A percentile compares a stretch with the other conserved stretches of the same genome.
Conservation (phyloP, 257 asterid species). For the Solanum okadae region DNA sequence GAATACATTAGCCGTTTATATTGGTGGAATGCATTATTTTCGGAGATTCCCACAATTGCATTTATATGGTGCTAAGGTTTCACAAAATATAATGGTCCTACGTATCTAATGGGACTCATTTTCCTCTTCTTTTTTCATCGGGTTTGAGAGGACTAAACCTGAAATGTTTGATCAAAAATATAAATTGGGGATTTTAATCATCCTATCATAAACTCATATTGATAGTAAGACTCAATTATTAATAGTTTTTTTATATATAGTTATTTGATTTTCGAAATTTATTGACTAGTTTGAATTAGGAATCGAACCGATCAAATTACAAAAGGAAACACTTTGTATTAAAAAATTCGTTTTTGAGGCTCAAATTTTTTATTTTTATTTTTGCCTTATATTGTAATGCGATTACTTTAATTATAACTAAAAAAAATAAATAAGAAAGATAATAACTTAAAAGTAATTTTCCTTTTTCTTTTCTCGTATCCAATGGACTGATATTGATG, state of each 20-base stretch:
- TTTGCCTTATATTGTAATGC: not conserved
- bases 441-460: not conserved
- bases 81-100: not conserved
- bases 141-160: not conserved
- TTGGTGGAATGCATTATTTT: not conserved
- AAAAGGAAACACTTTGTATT: not conserved
- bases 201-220: not conserved
- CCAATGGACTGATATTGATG: not conserved
- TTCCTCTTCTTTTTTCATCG: not conserved
- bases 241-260: not conserved
- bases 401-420: not conserved
- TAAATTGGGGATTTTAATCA: rapidly evolving
- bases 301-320: not conserved
- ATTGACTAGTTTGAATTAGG: not conserved
- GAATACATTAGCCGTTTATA: not conserved
- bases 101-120: not conserved
- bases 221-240: not conserved
- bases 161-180: not conserved
- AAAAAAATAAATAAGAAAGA: not conserved
- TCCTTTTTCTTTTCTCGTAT: not conserved
- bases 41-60: not conserved
- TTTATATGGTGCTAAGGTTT: not conserved
- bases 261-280: not conserved
- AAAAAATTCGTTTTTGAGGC: not conserved
- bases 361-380: not conserved